Percentiles rank a stretch among this genome's conserved stretches.
phyloP scores from a whole-genome alignment of 2,329 filamentous ascomycete species.

The Arthrocladium fulminans region DNA sequence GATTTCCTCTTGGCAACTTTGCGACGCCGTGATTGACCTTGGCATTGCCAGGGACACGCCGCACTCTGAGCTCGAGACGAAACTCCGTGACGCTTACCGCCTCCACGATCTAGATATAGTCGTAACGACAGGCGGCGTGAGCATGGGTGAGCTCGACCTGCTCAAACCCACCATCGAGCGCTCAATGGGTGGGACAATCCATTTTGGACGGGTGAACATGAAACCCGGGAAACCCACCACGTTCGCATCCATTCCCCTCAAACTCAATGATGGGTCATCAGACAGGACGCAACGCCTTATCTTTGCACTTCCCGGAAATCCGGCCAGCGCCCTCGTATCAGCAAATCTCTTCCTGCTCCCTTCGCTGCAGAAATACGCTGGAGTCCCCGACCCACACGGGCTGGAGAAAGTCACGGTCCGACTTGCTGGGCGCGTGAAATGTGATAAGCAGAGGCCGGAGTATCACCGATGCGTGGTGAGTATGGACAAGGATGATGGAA shows the following conservation, averaged over 20 bases:
- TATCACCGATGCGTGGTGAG: conserved; percentile 78
- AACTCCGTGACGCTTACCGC: conserved; percentile 64
- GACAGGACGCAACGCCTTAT: conserved; percentile 50
- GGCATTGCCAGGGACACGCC: conserved; percentile 59
- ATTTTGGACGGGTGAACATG: conserved; percentile 94
- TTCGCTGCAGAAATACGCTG: conserved; percentile 66
- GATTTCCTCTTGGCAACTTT: conserved; percentile 62
- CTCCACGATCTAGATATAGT: conserved; percentile 59
- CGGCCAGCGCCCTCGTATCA: conserved; percentile 83
- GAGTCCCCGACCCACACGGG: conserved; percentile 47
- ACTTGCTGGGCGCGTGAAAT: conserved; percentile 61
- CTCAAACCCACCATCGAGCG: conserved; percentile 94
- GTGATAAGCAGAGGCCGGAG: conserved; percentile 70
- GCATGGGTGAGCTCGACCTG: conserved; percentile 95
- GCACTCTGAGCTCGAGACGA: conserved; percentile 63
- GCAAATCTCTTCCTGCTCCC: conserved; percentile 92
- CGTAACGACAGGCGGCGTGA: conserved; percentile 88
- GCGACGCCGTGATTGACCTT: conserved; percentile 61
- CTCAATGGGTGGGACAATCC: conserved; percentile 78
- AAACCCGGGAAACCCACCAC: conserved; percentile 97
- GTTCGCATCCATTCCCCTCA: conserved; percentile 75
- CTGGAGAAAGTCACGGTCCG: conserved; percentile 63
- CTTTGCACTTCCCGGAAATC: conserved; percentile 89
- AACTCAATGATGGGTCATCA: conserved; percentile 24
- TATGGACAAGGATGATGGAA: conserved; percentile 53